Percentiles rank a stretch among this genome's conserved stretches.
Conservation (phyloP, 352 stramenopile species). For the Discostella stelligera region DNA sequence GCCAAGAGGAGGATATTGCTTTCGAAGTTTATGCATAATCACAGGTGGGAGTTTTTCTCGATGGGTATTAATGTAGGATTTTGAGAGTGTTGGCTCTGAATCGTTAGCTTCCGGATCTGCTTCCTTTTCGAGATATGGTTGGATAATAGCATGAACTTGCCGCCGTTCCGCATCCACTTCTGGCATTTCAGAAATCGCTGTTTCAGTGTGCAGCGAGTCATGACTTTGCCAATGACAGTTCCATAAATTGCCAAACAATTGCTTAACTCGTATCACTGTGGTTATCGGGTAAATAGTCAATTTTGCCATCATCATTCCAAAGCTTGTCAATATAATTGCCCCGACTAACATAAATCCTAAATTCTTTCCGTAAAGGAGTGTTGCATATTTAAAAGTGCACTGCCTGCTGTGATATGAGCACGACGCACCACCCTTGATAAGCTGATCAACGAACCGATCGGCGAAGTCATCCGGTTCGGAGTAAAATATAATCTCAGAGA, state of each 20-base stretch:
- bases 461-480: constrained; percentile 48
- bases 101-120: constrained; percentile 13
- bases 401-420: constrained; percentile 31
- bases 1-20: constrained; percentile 51
- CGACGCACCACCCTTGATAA: constrained; percentile 18
- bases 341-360: constrained; percentile 54
- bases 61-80: constrained; percentile 8
- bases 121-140: constrained; percentile 22
- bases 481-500: constrained; percentile 52
- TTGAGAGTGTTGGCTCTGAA: constrained; percentile 12
- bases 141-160: constrained; percentile 28
- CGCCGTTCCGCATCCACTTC: constrained; percentile 42
- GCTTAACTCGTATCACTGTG: constrained; percentile 29
- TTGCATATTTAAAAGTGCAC: constrained; percentile 48
- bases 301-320: constrained; percentile 46
- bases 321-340: constrained; percentile 33
- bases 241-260: constrained; percentile 8
- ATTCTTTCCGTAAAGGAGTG: constrained; percentile 32
- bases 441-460: constrained; percentile 38
- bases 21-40: constrained; percentile 55
- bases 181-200: constrained; percentile 16
- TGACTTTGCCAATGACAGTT: constrained; percentile 6
- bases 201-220: background rate
- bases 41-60: constrained; percentile 46
- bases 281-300: constrained; percentile 38